phyloP scores from a whole-genome alignment of 2,329 filamentous ascomycete genomes.

The Botrytis galanthina region DNA sequence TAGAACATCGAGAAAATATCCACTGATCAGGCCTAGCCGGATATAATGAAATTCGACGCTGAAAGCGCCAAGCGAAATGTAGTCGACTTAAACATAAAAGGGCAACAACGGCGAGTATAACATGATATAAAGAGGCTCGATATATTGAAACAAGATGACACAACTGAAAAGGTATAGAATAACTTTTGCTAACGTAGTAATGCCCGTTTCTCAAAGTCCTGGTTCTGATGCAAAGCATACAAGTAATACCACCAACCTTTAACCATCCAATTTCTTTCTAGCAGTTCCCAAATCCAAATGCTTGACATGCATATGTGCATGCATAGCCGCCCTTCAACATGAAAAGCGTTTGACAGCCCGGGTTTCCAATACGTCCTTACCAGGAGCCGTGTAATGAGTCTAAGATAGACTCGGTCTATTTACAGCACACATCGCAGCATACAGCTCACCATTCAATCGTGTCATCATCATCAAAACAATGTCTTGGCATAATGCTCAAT shows the following conservation, averaged over 20 bases:
- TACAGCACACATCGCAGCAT: slow-evolving; percentile 15
- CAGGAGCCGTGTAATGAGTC: slow-evolving; percentile 8
- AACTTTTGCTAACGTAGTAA: slow-evolving; percentile 4
- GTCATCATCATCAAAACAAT: slow-evolving; percentile 2
- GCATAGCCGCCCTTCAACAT: neutral
- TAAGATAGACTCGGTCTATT: slow-evolving; percentile 7
- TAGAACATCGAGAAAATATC: neutral
- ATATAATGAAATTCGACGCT: neutral
- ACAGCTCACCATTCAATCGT: slow-evolving; percentile 10
- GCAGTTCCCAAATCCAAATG: slow-evolving; percentile 12
- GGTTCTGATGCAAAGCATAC: neutral
- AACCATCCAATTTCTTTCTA: slow-evolving; percentile 7
- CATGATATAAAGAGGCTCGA: neutral
- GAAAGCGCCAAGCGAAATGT: neutral
- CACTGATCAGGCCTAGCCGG: neutral
- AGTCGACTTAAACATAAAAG: neutral
- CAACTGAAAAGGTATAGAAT: neutral
- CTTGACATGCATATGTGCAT: neutral
- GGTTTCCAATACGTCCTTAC: neutral
- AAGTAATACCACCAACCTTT: neutral
- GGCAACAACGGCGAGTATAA: neutral
- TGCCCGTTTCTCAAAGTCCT: neutral
- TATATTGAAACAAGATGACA: neutral
- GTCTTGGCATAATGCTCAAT: slow-evolving; percentile 5
- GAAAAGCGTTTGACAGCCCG: neutral